Conservation (phyloP, 345 rosid species). For the Erucastrum elatum region DNA sequence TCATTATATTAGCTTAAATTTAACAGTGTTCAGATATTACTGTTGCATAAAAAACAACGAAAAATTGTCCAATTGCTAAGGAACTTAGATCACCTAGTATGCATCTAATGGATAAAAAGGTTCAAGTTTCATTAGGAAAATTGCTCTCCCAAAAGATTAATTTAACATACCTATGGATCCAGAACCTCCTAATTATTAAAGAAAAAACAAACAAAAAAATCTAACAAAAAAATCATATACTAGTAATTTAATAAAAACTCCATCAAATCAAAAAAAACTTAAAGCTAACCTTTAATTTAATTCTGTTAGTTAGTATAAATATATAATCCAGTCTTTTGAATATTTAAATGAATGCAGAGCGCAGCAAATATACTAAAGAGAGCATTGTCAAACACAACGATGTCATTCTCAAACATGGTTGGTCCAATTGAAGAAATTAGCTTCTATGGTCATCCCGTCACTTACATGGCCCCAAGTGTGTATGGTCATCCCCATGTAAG, state of each 20-base stretch:
- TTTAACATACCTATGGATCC: no score
- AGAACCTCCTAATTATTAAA: no score
- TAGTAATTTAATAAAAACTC: background rate
- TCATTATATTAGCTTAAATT: background rate
- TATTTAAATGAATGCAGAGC: conserved; percentile 32
- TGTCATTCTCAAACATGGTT: conserved; percentile 59
- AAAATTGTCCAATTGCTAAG: no score
- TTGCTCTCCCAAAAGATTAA: no score
- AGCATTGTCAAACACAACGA: conserved; percentile 48
- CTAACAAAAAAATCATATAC: background rate
- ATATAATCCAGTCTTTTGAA: background rate
- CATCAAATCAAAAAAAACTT: background rate
- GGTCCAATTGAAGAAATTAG: conserved; percentile 67
- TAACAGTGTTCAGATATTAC: background rate
- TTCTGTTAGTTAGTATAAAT: conserved; percentile 1
- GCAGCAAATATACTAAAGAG: conserved; percentile 41
- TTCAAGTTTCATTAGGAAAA: no score
- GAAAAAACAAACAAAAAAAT: no score
- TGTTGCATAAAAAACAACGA: background rate
- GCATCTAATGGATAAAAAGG: no score
- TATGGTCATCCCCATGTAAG: conserved; percentile 62
- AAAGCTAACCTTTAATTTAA: background rate
- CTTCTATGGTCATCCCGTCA: conserved; percentile 60
- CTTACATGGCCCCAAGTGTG: conserved; percentile 62
- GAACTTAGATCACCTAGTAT: no score